Percentiles rank a stretch among this genome's conserved stretches.
Evolutionary conservation across 2,329 filamentous ascomycete genomes (phyloP).

Genomic region (Penicillium sp.): DNA sequence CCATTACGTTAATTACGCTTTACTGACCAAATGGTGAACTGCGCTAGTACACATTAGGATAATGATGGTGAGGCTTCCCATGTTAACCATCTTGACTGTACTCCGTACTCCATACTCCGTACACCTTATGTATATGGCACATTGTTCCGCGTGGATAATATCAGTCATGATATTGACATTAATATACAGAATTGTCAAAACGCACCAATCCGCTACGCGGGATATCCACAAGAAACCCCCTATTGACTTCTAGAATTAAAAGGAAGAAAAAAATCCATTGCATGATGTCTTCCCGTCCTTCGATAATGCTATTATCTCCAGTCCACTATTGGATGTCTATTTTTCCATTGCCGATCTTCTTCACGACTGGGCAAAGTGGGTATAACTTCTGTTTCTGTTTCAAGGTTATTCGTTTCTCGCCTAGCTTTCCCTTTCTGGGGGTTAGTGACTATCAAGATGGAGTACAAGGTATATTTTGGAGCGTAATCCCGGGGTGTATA

Average conservation of each 20-base stretch:
- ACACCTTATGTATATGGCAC: neutral
- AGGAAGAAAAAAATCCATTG: neutral
- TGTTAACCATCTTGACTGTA: neutral
- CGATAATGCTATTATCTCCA: neutral
- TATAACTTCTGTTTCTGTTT: neutral
- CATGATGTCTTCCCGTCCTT: neutral
- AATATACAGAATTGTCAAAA: too few species aligned
- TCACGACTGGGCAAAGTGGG: neutral
- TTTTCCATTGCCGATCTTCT: constrained; percentile 6
- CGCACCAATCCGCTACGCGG: neutral
- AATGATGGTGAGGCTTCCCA: neutral
- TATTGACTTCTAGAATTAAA: neutral
- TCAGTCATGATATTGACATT: neutral
- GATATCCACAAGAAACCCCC: neutral
- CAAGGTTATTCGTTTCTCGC: neutral
- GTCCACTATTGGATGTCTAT: neutral
- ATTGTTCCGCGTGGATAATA: neutral
- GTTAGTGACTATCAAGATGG: neutral
- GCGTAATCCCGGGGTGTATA: neutral
- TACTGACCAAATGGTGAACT: neutral
- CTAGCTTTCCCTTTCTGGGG: neutral
- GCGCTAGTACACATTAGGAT: neutral
- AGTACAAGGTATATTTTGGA: neutral
- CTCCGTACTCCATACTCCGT: too few species aligned
- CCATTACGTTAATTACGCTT: neutral